These are phyloP conservation scores for Lithohypha guttulata DNA, from an alignment of 2,329 filamentous ascomycete species.

Conservation along the genomic window DNA sequence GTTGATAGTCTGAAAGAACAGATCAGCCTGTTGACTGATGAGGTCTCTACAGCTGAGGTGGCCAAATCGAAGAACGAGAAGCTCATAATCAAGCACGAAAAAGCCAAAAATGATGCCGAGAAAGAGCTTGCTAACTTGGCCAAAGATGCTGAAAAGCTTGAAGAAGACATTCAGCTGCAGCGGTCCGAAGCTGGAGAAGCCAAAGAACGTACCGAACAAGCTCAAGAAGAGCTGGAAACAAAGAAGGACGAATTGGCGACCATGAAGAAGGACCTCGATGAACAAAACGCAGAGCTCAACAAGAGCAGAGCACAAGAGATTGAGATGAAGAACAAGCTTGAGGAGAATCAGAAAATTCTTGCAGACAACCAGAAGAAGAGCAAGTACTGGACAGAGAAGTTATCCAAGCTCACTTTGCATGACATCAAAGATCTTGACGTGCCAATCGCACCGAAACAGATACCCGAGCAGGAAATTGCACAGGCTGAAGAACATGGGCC, in stretches of 20 bases:
- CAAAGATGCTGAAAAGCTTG: conserved; percentile 64
- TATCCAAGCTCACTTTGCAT: conserved; percentile 71
- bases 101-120: conserved; percentile 64
- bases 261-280: conserved; percentile 76
- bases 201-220: conserved; percentile 64
- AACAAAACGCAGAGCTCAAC: conserved; percentile 76
- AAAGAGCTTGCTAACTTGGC: conserved; percentile 65
- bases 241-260: conserved; percentile 72
- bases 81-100: conserved; percentile 74
- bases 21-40: conserved; percentile 68
- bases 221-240: conserved; percentile 60
- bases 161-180: conserved; percentile 69
- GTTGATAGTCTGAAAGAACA: conserved; percentile 83
- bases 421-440: conserved; percentile 58
- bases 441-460: neutral
- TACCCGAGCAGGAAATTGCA: neutral
- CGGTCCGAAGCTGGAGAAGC: conserved; percentile 63
- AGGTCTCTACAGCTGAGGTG: conserved; percentile 76
- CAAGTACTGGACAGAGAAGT: conserved; percentile 80
- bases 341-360: conserved; percentile 86
- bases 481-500: conserved; percentile 8
- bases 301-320: conserved; percentile 83
- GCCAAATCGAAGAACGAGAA: conserved; percentile 90
- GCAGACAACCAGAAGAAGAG: conserved; percentile 75
- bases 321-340: conserved; percentile 96